These are phyloP conservation scores for Stylosanthes scabra DNA, from an alignment of 331 rosid genomes.

Conservation along the genomic window DNA sequence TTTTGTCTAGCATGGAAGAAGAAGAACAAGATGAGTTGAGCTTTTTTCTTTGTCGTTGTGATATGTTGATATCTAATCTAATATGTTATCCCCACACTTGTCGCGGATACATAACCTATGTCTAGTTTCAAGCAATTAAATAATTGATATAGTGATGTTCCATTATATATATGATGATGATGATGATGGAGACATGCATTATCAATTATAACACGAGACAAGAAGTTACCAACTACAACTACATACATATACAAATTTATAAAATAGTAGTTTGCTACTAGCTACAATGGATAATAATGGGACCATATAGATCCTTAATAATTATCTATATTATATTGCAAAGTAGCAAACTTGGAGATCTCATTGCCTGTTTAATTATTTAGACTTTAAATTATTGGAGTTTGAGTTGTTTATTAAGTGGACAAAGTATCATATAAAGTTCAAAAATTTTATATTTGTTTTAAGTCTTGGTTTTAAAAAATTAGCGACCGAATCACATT, in stretches of 20 bases:
- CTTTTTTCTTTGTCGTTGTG: background rate
- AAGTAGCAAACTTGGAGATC: background rate
- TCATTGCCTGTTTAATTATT: background rate
- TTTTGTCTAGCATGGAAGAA: background rate
- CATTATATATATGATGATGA: background rate
- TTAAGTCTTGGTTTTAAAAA: background rate
- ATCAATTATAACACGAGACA: background rate
- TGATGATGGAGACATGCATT: constrained; percentile 3
- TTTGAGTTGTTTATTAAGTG: constrained; percentile 7
- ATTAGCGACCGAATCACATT: too few species aligned
- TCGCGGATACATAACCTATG: background rate
- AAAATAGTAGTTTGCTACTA: background rate
- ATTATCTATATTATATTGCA: background rate
- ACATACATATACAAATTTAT: background rate
- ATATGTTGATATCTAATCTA: background rate
- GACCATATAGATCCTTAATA: background rate
- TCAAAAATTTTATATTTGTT: background rate
- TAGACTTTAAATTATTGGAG: constrained; percentile 15
- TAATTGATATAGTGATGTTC: constrained; percentile 25
- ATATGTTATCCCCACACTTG: background rate
- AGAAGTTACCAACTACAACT: constrained; percentile 28
- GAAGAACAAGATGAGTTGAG: background rate
- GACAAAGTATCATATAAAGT: background rate
- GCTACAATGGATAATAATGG: constrained; percentile 14
- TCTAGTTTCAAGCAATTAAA: constrained; percentile 29